Percentiles rank a stretch among this genome's conserved stretches.
These are phyloP conservation scores for Goffeauzyma gilvescens DNA, from an alignment of 768 basidiomycete species.

Conservation along the genomic window DNA sequence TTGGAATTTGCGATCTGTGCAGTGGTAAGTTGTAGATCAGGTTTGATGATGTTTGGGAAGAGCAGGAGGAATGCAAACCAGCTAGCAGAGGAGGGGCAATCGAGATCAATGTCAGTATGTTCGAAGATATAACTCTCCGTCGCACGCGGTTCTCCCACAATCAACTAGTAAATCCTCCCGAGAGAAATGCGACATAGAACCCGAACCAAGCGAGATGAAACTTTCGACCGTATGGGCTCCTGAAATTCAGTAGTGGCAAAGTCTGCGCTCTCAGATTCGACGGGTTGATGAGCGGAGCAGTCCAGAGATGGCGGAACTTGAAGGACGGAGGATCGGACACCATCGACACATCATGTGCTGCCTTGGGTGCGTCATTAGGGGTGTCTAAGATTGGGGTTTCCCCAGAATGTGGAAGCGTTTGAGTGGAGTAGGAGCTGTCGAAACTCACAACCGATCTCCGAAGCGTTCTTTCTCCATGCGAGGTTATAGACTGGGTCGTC, in stretches of 20 bases:
- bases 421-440: no score
- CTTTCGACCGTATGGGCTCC: slow-evolving; percentile 37
- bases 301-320: slow-evolving; percentile 6
- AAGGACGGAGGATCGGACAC: not conserved
- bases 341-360: not conserved
- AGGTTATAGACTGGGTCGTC: no score
- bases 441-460: no score
- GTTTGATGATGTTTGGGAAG: slow-evolving; percentile 41
- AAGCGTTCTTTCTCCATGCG: no score
- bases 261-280: slow-evolving; percentile 41
- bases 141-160: not conserved
- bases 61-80: slow-evolving; percentile 51
- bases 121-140: not conserved
- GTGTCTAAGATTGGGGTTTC: not conserved
- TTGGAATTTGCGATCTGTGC: slow-evolving; percentile 34
- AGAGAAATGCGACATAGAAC: slow-evolving; percentile 40
- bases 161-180: slow-evolving; percentile 1
- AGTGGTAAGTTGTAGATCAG: slow-evolving; percentile 39
- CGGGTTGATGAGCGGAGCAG: slow-evolving; percentile 34
- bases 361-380: not conserved
- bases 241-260: slow-evolving; percentile 39
- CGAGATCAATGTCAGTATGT: not conserved
- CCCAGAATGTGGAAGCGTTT: no score
- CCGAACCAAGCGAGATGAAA: slow-evolving; percentile 41
- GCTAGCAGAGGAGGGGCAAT: slow-evolving; percentile 21